A percentile compares a stretch with the other conserved stretches of the same genome.
phyloP scores from a whole-genome alignment of 345 rosid genomes.

The Syzygium jambos region DNA sequence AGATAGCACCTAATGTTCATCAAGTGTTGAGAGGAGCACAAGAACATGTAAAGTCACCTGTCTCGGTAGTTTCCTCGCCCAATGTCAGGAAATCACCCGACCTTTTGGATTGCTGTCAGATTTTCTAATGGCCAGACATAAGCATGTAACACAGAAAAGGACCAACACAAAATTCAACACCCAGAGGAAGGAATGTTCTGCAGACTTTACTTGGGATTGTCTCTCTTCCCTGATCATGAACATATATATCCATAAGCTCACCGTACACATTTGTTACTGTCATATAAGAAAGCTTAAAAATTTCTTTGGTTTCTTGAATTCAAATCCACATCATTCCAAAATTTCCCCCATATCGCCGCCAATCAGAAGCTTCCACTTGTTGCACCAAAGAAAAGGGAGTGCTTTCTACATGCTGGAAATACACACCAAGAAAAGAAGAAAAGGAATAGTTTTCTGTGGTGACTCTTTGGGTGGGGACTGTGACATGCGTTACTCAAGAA shows the following conservation, averaged over 20 bases:
- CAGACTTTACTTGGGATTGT: background rate
- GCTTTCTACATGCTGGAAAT: background rate
- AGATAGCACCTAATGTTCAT: background rate
- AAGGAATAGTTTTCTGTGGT: background rate
- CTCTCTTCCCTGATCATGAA: background rate
- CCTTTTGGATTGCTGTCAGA: background rate
- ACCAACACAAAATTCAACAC: background rate
- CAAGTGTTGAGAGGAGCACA: background rate
- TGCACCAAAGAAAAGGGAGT: background rate
- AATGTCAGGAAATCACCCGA: background rate
- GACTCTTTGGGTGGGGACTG: background rate
- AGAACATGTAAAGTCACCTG: background rate
- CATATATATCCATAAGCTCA: background rate
- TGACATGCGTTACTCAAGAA: constrained; percentile 2
- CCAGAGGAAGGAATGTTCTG: background rate
- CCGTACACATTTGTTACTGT: background rate
- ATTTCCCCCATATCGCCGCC: background rate
- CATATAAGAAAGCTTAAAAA: background rate
- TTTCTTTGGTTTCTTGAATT: background rate
- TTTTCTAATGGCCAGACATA: background rate
- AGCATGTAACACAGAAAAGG: background rate
- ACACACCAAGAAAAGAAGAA: background rate
- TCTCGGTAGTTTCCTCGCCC: background rate
- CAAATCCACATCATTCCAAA: background rate
- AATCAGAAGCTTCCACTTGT: constrained; percentile 1